Conservation (phyloP, 2,329 filamentous ascomycete genomes). For the Claviceps paspali region DNA sequence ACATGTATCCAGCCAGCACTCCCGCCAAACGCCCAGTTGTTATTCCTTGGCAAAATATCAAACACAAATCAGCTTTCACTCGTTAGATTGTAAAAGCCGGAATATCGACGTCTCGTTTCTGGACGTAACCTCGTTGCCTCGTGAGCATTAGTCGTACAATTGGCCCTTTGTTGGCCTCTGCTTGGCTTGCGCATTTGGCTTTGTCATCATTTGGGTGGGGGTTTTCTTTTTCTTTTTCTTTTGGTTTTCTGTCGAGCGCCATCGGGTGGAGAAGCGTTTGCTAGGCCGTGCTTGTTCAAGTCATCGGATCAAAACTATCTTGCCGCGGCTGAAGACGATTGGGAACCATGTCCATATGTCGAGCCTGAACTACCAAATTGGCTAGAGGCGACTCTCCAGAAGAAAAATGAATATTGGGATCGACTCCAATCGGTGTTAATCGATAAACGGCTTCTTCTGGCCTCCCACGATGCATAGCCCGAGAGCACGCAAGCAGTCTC, state of each 20-base stretch:
- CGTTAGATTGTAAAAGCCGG: not conserved
- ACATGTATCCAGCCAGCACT: not conserved
- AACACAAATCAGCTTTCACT: not conserved
- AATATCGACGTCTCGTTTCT: not conserved
- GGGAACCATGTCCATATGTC: not conserved
- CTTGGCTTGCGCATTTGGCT: not conserved
- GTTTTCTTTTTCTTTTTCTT: no score
- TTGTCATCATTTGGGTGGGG: no score
- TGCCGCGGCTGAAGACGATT: not conserved
- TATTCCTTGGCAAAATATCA: not conserved
- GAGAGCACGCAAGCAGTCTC: conserved; percentile 43
- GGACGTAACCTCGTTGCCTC: not conserved
- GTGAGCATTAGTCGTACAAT: not conserved
- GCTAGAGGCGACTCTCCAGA: not conserved
- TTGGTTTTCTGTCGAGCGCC: not conserved
- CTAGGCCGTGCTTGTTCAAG: not conserved
- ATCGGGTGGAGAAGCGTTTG: not conserved
- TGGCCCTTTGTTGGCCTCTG: not conserved
- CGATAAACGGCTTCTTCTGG: conserved; percentile 50
- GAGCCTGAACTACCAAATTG: not conserved
- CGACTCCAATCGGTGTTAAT: conserved; percentile 23
- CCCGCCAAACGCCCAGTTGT: not conserved
- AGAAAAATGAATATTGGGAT: not conserved
- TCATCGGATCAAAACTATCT: not conserved
- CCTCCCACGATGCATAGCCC: conserved; percentile 49